Evolutionary conservation across 2,329 filamentous ascomycete genomes (phyloP).

Genomic region (Arachnomyces sp.): DNA sequence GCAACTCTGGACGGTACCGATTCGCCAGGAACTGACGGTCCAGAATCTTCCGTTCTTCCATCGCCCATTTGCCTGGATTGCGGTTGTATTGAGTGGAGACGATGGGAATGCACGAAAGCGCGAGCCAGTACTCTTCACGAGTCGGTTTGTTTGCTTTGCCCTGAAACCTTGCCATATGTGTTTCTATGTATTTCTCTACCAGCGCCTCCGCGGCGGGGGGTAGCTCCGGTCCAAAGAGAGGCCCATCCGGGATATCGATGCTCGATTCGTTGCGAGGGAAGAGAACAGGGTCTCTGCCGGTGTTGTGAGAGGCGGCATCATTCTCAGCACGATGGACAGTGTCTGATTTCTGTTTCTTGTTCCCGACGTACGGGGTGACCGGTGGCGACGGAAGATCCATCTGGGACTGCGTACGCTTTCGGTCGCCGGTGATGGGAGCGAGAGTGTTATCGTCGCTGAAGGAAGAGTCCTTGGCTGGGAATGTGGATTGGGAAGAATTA

Average conservation of each 20-base stretch:
- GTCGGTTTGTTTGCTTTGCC: constrained; percentile 37
- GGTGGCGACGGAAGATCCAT: constrained; percentile 40
- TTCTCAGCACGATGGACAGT: constrained; percentile 26
- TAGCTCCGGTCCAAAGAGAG: constrained; percentile 25
- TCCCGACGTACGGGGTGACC: constrained; percentile 36
- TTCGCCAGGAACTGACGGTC: constrained; percentile 38
- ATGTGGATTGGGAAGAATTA: constrained; percentile 23
- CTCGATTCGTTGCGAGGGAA: constrained; percentile 33
- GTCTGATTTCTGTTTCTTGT: constrained; percentile 31
- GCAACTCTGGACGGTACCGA: constrained; percentile 24
- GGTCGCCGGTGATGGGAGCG: constrained; percentile 34
- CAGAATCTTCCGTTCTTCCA: constrained; percentile 33
- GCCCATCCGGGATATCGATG: constrained; percentile 27
- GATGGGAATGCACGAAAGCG: constrained; percentile 37
- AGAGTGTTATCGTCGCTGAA: constrained; percentile 28
- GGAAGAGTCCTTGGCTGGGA: constrained; percentile 21
- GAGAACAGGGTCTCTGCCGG: constrained; percentile 34
- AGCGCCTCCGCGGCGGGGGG: constrained; percentile 29
- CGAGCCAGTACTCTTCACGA: constrained; percentile 37
- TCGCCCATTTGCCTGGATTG: constrained; percentile 37
- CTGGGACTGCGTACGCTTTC: constrained; percentile 35
- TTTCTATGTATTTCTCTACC: constrained; percentile 36
- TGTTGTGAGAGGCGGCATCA: constrained; percentile 9
- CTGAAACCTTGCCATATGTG: constrained; percentile 20
- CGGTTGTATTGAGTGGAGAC: constrained; percentile 37